Base-by-base conservation (phyloP, 2,329 filamentous ascomycete species). In the Fusarium sp. region DNA sequence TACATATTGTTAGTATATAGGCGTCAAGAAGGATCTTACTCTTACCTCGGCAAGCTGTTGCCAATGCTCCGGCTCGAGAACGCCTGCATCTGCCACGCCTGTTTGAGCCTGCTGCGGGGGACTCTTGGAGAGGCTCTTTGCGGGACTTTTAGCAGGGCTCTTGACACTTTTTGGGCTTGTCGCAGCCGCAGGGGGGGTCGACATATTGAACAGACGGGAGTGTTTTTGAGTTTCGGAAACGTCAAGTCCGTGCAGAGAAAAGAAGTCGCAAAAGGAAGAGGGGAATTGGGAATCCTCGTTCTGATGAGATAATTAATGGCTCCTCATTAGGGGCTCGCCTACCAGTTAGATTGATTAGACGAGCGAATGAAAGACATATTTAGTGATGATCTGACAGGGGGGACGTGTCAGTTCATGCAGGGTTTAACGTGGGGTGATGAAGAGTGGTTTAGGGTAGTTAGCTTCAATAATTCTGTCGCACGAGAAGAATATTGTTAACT, bases 21-120 rank as follows among this genome's bases (percentile, higher is more conserved):
- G 37, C 16, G 25, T n/a, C 16, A 31, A 42, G 4, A 42, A 13
- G 18, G 4, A 56, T 16, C 4, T 8, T 9, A 16, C 18, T 11
- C 49, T 56, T 21, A 63, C 60, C 60, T 56, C 60, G 12, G 49
- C 49, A 12, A 63, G 60, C 12, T 63, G 60, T 21, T 63, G 60
- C 60, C 60, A 63, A 48, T 63, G 60, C 19, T 53, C 30, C 4
- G 60, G 58, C 13, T 62, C 49, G 6, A 63, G 8, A 23, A 63
- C 52, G 7, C 58, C 42, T 10, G 42, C 30, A 23, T 39, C n/a
- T 14, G 3, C 49, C 25, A 48, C 58, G 8, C 18, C 26, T 11
- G 13, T 7, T 30, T 31, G 42, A 8, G 58, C 42, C 21, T 46
- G 28, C 4, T 48, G 60, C n/a, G 56, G 46, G 13, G 34, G 34